Percentiles rank a stretch among this genome's conserved stretches.
Evolutionary conservation across 179 eudicot genomes (phyloP).

Genomic region (Silene vulgaris): DNA sequence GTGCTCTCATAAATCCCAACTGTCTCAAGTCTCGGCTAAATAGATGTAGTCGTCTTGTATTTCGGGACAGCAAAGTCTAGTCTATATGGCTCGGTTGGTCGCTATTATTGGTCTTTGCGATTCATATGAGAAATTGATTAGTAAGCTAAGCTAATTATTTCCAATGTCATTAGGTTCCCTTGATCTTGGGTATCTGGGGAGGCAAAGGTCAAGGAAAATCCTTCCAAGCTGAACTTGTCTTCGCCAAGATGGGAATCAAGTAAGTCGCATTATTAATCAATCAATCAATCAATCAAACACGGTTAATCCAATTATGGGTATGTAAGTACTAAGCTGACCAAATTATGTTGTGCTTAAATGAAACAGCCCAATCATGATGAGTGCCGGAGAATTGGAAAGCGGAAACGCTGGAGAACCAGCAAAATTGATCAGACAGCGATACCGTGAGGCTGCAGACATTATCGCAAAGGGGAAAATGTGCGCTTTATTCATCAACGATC

Average conservation of each 20-base stretch:
- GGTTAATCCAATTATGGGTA: not conserved
- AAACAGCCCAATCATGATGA: constrained; percentile 79
- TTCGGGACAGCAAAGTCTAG: too few species aligned
- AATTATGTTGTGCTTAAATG: not conserved
- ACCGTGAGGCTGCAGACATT: constrained; percentile 73
- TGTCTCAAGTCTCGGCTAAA: too few species aligned
- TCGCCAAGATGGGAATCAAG: constrained; percentile 85
- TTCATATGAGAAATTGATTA: too few species aligned
- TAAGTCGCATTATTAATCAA: constrained; percentile 27
- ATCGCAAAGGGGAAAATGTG: constrained; percentile 84
- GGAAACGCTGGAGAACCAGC: constrained; percentile 90
- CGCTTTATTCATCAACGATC: constrained; percentile 76
- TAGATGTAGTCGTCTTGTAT: too few species aligned
- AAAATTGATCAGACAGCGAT: constrained; percentile 67
- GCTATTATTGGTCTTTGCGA: too few species aligned
- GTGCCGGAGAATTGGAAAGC: constrained; percentile 79
- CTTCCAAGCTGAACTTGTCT: constrained; percentile 82
- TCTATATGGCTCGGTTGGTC: too few species aligned
- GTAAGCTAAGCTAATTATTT: too few species aligned
- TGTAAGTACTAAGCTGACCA: too few species aligned
- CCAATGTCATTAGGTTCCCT: constrained; percentile 45
- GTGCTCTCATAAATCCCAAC: too few species aligned
- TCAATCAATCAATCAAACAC: not conserved
- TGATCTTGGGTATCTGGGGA: constrained; percentile 88
- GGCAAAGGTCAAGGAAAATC: constrained; percentile 92